Evolutionary conservation across 2,329 filamentous ascomycete species (phyloP), one percentile per base, ranked within the genome.

Genomic region (Penicillium freii): DNA sequence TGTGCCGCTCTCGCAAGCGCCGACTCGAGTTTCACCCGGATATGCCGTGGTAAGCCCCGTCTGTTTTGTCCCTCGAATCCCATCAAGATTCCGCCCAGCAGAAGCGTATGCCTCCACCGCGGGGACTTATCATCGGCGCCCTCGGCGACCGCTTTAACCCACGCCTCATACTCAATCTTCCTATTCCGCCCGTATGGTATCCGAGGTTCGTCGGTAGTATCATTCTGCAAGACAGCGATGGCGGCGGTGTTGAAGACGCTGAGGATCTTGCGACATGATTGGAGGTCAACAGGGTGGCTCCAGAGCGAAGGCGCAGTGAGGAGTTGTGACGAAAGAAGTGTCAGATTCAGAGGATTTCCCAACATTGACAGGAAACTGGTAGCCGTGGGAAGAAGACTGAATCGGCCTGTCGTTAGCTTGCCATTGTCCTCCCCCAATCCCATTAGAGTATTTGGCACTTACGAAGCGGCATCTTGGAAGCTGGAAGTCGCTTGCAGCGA

Each of bases 21-120:
- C 19, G 81, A 80, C 69, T 93, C 89, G 0, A 96, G 78, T 42
- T 84, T 90, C 34, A 78, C 82, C 45, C 87, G 82, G 71, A 93
- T 80, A 50, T 81, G 74, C 33, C 79, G 75, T 5, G 87, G 84
- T n/a, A 92, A 73, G n/a, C 84, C 83, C 57, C 83, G 81, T 45
- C 85, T 77, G 40, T 87, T 82, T 59, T 84, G 81, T 17, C 82
- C 79, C 63, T 89, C 88, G 69, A 92, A 87, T 9, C 90, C 91
- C 69, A 93, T 82, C 57, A 96, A 75, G 23, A 96, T 78, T 3
- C 91, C 92, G 0, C 87, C 87, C 9, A 96, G 82, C 5, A 92
- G 82, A n/a, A 96, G 79, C 31, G 92, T 75, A 73, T 96, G 92
- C 72, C 91, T 87, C 91, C 91, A 96, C 68, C 90, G 80, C 19